These are phyloP conservation scores for Lavandula angustifolia DNA, from an alignment of 257 asterid genomes.

Conservation along the genomic window DNA sequence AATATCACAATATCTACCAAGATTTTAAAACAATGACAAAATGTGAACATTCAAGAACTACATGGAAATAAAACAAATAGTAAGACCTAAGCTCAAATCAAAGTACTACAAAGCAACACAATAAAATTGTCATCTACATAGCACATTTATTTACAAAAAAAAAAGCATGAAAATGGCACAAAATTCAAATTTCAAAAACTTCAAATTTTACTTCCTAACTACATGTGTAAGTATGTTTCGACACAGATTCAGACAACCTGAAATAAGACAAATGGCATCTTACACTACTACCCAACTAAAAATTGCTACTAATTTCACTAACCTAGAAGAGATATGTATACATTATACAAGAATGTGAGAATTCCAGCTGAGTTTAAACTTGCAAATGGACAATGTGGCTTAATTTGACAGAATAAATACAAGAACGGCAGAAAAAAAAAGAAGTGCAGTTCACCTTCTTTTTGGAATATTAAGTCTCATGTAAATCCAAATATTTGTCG, in stretches of 20 bases:
- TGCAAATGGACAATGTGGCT: conserved; percentile 28
- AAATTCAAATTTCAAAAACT: conserved; percentile 21
- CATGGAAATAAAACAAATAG: not conserved
- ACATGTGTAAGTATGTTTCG: not conserved
- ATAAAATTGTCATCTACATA: conserved; percentile 1
- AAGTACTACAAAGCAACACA: not conserved
- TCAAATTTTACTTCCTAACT: conserved; percentile 4
- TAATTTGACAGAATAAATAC: conserved; percentile 9
- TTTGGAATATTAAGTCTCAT: conserved; percentile 20
- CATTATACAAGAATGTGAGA: conserved; percentile 23
- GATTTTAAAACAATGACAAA: conserved; percentile 1
- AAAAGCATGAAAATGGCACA: conserved; percentile 24
- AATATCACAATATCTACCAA: not conserved
- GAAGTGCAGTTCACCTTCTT: conserved; percentile 23
- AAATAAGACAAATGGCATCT: conserved; percentile 13
- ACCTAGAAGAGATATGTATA: conserved; percentile 26
- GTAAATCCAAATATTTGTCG: conserved; percentile 26
- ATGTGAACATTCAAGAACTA: not conserved
- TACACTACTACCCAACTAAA: conserved; percentile 5
- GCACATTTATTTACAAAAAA: conserved; percentile 2
- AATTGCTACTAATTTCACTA: conserved; percentile 21
- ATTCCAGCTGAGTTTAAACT: conserved; percentile 21
- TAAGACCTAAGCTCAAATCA: not conserved
- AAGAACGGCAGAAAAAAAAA: conserved; percentile 20
- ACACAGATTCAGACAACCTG: conserved; percentile 30